These are phyloP conservation scores for Claviceps sp. DNA, from an alignment of 2,329 filamentous ascomycete species.

Conservation along the genomic window DNA sequence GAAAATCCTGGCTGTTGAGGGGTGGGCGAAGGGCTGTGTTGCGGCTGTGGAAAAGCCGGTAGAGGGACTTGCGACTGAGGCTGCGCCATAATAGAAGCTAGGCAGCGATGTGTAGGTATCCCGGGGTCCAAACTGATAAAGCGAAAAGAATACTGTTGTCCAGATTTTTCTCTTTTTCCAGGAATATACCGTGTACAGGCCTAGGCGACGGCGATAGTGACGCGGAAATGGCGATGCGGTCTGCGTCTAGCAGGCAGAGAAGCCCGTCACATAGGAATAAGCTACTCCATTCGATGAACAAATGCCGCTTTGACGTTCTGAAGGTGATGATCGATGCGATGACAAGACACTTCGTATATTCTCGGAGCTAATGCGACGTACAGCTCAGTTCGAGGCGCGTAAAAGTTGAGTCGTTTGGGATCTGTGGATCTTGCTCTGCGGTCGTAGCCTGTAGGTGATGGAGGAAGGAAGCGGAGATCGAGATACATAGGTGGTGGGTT, in stretches of 20 bases:
- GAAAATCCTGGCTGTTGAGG: conserved; percentile 37
- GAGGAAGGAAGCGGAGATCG: conserved; percentile 15
- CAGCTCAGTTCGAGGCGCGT: conserved; percentile 12
- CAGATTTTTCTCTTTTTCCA: too few species aligned
- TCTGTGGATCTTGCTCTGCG: conserved; percentile 12
- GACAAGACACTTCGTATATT: background rate
- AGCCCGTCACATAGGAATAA: conserved; percentile 33
- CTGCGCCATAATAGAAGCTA: conserved; percentile 38
- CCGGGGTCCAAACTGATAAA: conserved; percentile 3
- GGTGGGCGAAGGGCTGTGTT: conserved; percentile 47
- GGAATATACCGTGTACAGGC: background rate
- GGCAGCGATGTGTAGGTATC: conserved; percentile 2
- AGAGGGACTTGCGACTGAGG: conserved; percentile 38
- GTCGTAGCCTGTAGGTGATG: conserved; percentile 3
- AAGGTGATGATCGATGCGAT: background rate
- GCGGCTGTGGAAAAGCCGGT: conserved; percentile 48
- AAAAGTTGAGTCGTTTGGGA: conserved; percentile 6
- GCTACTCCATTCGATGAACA: conserved; percentile 33
- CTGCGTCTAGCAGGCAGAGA: conserved; percentile 31
- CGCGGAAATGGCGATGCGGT: background rate
- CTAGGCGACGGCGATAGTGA: conserved; percentile 1
- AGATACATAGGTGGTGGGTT: conserved; percentile 7
- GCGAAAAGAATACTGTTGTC: background rate
- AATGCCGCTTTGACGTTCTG: conserved; percentile 3
- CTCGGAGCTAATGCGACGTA: conserved; percentile 4